Conservation (phyloP, 306 rosid genomes). For the Clitoria ternatea region DNA sequence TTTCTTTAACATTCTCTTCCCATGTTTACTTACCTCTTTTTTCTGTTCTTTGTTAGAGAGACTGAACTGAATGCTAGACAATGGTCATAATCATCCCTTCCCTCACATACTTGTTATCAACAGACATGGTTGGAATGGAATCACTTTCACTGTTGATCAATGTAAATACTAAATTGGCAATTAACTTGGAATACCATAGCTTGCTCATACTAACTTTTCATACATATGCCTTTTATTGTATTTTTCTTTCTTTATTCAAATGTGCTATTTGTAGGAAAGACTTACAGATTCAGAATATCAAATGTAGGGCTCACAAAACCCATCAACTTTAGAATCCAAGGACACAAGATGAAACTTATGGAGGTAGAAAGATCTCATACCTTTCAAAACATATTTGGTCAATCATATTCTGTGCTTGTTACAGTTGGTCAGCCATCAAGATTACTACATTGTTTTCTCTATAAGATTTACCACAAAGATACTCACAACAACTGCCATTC, state of each 20-base stretch:
- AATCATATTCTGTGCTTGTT: constrained; percentile 68
- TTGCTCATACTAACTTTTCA: too few relatives aligned
- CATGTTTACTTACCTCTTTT: neutral
- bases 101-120: constrained; percentile 68
- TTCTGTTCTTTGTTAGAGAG: constrained; percentile 26
- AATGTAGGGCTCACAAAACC: constrained; percentile 29
- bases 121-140: constrained; percentile 63
- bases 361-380: constrained; percentile 83
- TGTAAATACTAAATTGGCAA: constrained; percentile 44
- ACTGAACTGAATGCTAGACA: constrained; percentile 42
- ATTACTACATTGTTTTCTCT: constrained; percentile 59
- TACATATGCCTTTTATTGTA: too few relatives aligned
- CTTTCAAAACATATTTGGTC: constrained; percentile 52
- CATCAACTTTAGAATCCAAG: constrained; percentile 64
- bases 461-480: constrained; percentile 48
- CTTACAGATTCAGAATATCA: constrained; percentile 61
- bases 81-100: constrained; percentile 51
- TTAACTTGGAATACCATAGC: constrained; percentile 34
- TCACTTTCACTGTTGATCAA: constrained; percentile 62
- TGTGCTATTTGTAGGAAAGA: too few relatives aligned
- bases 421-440: constrained; percentile 66
- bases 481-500: constrained; percentile 61
- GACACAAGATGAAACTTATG: constrained; percentile 55
- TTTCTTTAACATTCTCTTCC: neutral
- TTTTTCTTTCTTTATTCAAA: too few relatives aligned